Percentiles rank a stretch among this genome's conserved stretches.
phyloP scores from a whole-genome alignment of 2,329 filamentous ascomycete genomes.

The Colletotrichum camelliae region DNA sequence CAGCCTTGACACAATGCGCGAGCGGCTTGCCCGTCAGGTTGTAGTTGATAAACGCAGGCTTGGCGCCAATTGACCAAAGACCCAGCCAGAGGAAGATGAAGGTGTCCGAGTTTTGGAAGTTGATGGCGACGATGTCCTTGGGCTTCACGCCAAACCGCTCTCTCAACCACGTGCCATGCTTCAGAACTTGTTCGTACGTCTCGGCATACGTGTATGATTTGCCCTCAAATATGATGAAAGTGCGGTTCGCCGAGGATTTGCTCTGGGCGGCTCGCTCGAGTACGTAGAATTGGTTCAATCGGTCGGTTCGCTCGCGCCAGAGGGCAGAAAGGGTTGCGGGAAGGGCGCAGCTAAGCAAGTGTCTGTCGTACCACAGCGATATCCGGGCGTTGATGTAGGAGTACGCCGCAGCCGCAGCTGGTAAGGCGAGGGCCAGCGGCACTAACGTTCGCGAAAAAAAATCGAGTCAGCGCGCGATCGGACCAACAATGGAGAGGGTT shows the following conservation, averaged over 20 bases:
- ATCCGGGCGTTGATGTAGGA: conserved; percentile 81
- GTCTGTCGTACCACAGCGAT: conserved; percentile 69
- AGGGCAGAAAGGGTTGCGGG: conserved; percentile 48
- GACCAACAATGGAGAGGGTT: background rate
- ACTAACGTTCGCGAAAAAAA: conserved; percentile 37
- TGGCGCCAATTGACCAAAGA: conserved; percentile 82
- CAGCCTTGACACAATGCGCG: conserved; percentile 74
- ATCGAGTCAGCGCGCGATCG: background rate
- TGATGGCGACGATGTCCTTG: conserved; percentile 79
- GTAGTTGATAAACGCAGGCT: conserved; percentile 88
- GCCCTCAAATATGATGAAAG: conserved; percentile 73
- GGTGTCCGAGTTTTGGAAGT: conserved; percentile 81
- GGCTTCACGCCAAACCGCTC: conserved; percentile 66
- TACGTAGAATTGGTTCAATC: conserved; percentile 75
- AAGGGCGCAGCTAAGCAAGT: conserved; percentile 61
- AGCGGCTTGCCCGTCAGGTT: conserved; percentile 76
- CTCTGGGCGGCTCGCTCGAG: conserved; percentile 70
- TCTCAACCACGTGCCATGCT: conserved; percentile 79
- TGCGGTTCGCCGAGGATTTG: conserved; percentile 53
- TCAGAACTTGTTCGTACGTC: conserved; percentile 72
- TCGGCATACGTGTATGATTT: conserved; percentile 76
- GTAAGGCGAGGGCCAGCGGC: conserved; percentile 58
- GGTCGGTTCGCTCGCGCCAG: conserved; percentile 60
- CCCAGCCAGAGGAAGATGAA: conserved; percentile 80
- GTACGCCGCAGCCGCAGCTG: conserved; percentile 69